Base-by-base conservation (phyloP, 2,329 filamentous ascomycete species). In the Lasiodiplodia gonubiensis region DNA sequence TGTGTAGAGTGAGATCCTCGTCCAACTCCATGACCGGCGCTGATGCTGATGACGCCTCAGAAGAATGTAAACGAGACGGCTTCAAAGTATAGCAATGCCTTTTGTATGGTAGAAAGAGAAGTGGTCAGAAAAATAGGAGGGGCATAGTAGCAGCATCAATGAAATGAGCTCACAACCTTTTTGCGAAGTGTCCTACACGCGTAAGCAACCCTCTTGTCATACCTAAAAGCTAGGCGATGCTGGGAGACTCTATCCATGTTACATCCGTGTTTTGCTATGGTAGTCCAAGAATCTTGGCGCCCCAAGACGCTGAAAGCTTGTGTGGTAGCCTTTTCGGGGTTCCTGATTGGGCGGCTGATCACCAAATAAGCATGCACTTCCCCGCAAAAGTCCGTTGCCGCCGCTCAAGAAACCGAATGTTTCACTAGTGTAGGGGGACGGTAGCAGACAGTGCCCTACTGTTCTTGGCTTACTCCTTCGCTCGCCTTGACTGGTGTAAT, bases 231-330 rank as follows among this genome's bases (percentile, higher is more conserved):
- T 21, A 46, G 27, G n/a, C 18, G 37, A n/a, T 59, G 4, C 7
- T 42, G 16, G 25, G 21, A n/a, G 39, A 46, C 39, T 48, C 21
- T 46, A 14, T 12, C 14, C 39, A n/a, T 35, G 57, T 61, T 27
- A 39, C 57, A 61, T 33, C 33, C 18, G 48, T 30, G 57, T 61
- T 61, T 61, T 48, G 57, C 57, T 61, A 39, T 11, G 18, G 18
- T 21, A 42, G n/a, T 21, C 39, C 39, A 61, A 61, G 57, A 25
- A 35, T 49, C 57, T 61, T 61, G 39, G 57, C 57, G 23, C 23
- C 33, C 46, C 25, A 33, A 23, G 39, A 27, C 25, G 35, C 54
- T 23, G 54, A 21, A 59, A 59, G 37, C 23, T 30, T 59, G 54
- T 23, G n/a, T n/a, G 54, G 48, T 61, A 21, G 46, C 21, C 25